Conservation (phyloP, 1,284 basidiomycete genomes). For the Trichosporon sp. region DNA sequence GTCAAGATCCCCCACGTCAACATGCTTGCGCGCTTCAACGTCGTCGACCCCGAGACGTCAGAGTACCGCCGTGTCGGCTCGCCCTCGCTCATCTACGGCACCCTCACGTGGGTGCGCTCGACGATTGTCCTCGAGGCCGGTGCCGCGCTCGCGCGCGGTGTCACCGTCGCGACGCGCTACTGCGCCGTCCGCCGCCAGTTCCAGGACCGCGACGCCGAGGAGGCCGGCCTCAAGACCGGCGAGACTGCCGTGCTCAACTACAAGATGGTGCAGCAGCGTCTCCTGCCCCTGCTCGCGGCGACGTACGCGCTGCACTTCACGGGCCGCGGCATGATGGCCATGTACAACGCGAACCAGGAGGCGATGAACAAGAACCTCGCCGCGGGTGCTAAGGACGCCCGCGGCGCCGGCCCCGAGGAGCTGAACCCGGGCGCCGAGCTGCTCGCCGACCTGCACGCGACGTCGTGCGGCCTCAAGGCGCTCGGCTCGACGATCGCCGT, state of each 20-base stretch:
- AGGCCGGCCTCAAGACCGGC: constrained; percentile 36
- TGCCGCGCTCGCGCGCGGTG: constrained; percentile 55
- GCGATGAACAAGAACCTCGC: constrained; percentile 22
- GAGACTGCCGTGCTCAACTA: constrained; percentile 59
- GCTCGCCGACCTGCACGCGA: constrained; percentile 21
- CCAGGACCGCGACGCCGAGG: constrained; percentile 46
- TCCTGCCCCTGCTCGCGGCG: constrained; percentile 58
- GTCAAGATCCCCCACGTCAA: constrained; percentile 56
- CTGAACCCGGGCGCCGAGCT: constrained; percentile 21
- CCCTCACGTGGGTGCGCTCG: constrained; percentile 55
- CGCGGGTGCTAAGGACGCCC: constrained; percentile 1
- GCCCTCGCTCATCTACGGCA: constrained; percentile 57
- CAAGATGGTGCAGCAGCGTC: constrained; percentile 57
- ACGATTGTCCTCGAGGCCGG: constrained; percentile 57
- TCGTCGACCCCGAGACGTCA: constrained; percentile 51
- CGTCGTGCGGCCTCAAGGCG: constrained; percentile 20
- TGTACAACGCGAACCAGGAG: constrained; percentile 38
- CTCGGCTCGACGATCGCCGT: constrained; percentile 52
- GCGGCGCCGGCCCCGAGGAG: constrained; percentile 22
- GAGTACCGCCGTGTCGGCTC: constrained; percentile 50
- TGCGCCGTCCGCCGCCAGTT: constrained; percentile 56
- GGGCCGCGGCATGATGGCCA: constrained; percentile 49
- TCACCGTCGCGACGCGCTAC: constrained; percentile 58
- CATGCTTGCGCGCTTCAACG: constrained; percentile 60
- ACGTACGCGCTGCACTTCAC: constrained; percentile 58